Evolutionary conservation across 1,139 yeast genomes (phyloP).

Genomic region (Scheffersomyces quercinus): DNA sequence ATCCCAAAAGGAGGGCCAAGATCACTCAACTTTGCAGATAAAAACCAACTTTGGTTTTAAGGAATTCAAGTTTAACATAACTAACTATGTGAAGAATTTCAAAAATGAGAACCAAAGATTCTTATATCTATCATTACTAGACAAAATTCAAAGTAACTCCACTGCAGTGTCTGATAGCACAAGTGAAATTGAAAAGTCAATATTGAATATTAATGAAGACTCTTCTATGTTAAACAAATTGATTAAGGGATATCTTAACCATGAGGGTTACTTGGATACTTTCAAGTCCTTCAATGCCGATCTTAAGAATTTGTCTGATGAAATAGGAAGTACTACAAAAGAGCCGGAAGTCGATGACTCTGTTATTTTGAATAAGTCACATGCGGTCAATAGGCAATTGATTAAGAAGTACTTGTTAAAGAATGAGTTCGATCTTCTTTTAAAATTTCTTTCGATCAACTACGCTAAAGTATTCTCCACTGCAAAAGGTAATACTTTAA

Average conservation of each 20-base stretch:
- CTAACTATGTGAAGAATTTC: slow-evolving; percentile 54
- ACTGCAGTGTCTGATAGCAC: slow-evolving; percentile 2
- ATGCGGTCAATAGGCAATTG: slow-evolving; percentile 50
- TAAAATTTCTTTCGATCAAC: slow-evolving; percentile 40
- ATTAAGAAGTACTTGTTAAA: slow-evolving; percentile 46
- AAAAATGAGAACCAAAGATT: slow-evolving; percentile 29
- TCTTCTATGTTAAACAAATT: slow-evolving; percentile 49
- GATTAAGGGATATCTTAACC: slow-evolving; percentile 68
- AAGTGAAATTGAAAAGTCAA: slow-evolving; percentile 18
- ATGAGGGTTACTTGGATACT: slow-evolving; percentile 72
- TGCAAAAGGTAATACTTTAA: slow-evolving; percentile 35
- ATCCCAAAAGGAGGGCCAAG: slow-evolving; percentile 5
- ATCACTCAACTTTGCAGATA: slow-evolving; percentile 24
- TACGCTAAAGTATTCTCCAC: slow-evolving; percentile 45
- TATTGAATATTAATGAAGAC: slow-evolving; percentile 29
- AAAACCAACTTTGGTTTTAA: slow-evolving; percentile 73
- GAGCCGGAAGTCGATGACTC: slow-evolving; percentile 7
- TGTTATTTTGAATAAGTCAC: slow-evolving; percentile 25
- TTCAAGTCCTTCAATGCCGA: slow-evolving; percentile 56
- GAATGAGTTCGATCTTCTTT: slow-evolving; percentile 51
- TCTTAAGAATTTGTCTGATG: slow-evolving; percentile 38
- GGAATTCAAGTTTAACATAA: slow-evolving; percentile 71
- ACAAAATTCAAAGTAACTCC: slow-evolving; percentile 14
- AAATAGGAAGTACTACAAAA: slow-evolving; percentile 11
- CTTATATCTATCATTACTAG: slow-evolving; percentile 18